Conservation (phyloP, 768 basidiomycete genomes). For the Bullera alba region DNA sequence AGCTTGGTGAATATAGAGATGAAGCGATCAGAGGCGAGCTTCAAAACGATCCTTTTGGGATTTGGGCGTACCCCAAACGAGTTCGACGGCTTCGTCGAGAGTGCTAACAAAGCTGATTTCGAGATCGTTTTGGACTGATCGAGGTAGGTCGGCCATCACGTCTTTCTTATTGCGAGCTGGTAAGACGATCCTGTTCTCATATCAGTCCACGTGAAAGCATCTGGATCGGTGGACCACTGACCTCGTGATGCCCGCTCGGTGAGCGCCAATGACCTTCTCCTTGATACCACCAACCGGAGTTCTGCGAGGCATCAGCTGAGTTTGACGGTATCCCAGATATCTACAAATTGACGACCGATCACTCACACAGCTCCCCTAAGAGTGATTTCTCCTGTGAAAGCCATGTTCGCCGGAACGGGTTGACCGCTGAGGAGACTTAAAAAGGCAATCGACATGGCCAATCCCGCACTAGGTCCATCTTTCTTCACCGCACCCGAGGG, state of each 20-base stretch:
- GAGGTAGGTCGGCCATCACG: conserved; percentile 68
- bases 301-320: conserved; percentile 50
- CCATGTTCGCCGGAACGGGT: conserved; percentile 63
- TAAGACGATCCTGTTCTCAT: conserved; percentile 66
- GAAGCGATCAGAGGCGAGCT: background rate
- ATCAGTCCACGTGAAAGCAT: conserved; percentile 2
- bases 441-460: conserved; percentile 82
- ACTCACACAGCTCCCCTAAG: conserved; percentile 35
- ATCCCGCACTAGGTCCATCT: conserved; percentile 84
- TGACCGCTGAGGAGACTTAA: conserved; percentile 75
- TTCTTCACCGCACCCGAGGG: conserved; percentile 88
- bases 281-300: conserved; percentile 70
- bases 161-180: conserved; percentile 81
- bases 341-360: background rate
- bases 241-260: conserved; percentile 67
- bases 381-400: conserved; percentile 93
- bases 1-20: too few species aligned
- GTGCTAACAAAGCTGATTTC: conserved; percentile 75
- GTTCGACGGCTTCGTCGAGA: conserved; percentile 71
- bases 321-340: conserved; percentile 57
- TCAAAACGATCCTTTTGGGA: background rate
- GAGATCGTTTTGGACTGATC: conserved; percentile 65
- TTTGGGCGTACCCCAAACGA: conserved; percentile 47
- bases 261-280: conserved; percentile 77
- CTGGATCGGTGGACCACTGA: conserved; percentile 5